These are phyloP conservation scores for Saturnispora diversa DNA, from an alignment of 805 yeast genomes.

Conservation along the genomic window DNA sequence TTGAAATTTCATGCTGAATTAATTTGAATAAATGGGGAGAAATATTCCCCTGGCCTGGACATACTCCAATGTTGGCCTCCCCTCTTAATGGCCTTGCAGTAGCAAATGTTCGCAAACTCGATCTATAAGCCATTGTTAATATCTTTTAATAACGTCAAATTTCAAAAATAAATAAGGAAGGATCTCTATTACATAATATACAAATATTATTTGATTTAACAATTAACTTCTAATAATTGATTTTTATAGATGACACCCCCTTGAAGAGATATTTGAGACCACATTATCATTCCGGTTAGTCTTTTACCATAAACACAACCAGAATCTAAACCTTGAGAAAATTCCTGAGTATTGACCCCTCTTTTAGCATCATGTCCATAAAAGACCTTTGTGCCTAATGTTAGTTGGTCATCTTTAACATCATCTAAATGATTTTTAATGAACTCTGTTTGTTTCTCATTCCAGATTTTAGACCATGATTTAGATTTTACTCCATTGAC, in stretches of 20 bases:
- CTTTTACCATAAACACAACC: constrained; percentile 73
- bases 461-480: constrained; percentile 31
- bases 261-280: constrained; percentile 24
- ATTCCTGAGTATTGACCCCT: constrained; percentile 59
- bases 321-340: constrained; percentile 72
- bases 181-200: background rate
- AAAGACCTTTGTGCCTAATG: constrained; percentile 39
- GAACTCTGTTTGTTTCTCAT: constrained; percentile 16
- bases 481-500: constrained; percentile 25
- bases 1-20: constrained; percentile 11
- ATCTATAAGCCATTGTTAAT: too few species aligned
- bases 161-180: too few species aligned
- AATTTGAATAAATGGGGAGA: constrained; percentile 12
- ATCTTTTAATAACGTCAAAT: too few species aligned
- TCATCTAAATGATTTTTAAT: constrained; percentile 11
- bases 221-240: constrained; percentile 25
- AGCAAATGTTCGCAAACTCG: too few species aligned
- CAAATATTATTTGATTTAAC: constrained; percentile 12
- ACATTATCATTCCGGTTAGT: constrained; percentile 55
- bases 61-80: constrained; percentile 16
- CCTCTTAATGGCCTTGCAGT: too few species aligned
- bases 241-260: constrained; percentile 22
- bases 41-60: constrained; percentile 29
- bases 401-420: constrained; percentile 11
- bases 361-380: constrained; percentile 87